Evolutionary conservation across 345 rosid species (phyloP).

Genomic region (Eucalyptus victrix): DNA sequence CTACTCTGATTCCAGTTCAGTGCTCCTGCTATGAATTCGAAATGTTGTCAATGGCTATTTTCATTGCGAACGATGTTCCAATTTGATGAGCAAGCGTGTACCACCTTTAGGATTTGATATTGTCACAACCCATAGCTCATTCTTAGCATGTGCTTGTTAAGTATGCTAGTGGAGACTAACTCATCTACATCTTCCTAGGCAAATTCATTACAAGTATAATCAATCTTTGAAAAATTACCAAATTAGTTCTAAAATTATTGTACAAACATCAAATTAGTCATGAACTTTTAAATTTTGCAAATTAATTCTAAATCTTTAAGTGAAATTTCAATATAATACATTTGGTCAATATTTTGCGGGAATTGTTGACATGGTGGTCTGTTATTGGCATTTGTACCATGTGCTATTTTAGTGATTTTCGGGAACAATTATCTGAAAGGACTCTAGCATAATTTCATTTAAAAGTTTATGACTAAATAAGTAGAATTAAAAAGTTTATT

Average conservation of each 20-base stretch:
- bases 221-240: no score
- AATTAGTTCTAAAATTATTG: background rate
- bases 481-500: no score
- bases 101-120: background rate
- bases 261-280: background rate
- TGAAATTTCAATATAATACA: background rate
- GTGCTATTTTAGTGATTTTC: background rate
- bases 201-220: background rate
- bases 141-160: background rate
- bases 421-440: background rate
- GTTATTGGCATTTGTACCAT: background rate
- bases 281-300: no score
- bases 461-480: no score
- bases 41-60: background rate
- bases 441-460: accelerated
- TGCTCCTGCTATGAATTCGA: background rate
- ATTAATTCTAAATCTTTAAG: background rate
- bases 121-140: background rate
- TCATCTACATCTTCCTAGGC: background rate
- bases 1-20: background rate
- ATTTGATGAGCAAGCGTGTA: accelerated
- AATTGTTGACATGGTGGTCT: background rate
- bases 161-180: background rate
- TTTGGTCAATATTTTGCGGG: accelerated
- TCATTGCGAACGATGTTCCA: background rate